These are phyloP conservation scores for Arabidopsis arenosa DNA, from an alignment of 345 rosid species.

Conservation along the genomic window DNA sequence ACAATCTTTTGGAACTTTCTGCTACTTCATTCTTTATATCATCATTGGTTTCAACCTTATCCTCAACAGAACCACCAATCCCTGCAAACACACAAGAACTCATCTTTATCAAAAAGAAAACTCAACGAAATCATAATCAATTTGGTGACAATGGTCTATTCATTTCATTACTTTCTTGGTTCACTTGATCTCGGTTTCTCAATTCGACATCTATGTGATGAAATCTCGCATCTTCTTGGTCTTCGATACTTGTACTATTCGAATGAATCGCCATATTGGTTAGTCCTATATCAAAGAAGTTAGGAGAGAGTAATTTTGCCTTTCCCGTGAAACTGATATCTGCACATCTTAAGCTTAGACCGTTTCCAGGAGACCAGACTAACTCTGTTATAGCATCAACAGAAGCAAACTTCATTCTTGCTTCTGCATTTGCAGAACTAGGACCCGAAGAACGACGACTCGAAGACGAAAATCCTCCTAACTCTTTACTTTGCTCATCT, in stretches of 20 bases:
- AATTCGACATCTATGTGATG: constrained; percentile 32
- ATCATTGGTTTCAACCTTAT: constrained; percentile 27
- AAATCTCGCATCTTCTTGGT: constrained; percentile 15
- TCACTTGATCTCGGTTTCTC: constrained; percentile 36
- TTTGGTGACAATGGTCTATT: constrained; percentile 27
- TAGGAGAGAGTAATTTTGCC: constrained; percentile 48
- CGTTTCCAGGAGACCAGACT: constrained; percentile 91
- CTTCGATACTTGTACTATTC: constrained; percentile 36
- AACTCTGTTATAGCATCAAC: constrained; percentile 74
- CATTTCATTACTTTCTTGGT: constrained; percentile 41
- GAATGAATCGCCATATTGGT: constrained; percentile 44
- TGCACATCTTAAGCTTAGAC: constrained; percentile 75
- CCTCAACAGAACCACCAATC: constrained; percentile 38
- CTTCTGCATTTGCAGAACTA: constrained; percentile 81
- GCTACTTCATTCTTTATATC: constrained; percentile 34
- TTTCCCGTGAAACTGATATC: constrained; percentile 59
- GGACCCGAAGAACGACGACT: constrained; percentile 42
- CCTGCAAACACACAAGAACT: constrained; percentile 45
- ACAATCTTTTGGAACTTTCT: constrained; percentile 31
- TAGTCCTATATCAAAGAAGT: constrained; percentile 50
- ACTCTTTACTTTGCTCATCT: constrained; percentile 50
- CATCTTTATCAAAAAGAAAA: neutral
- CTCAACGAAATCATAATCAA: neutral
- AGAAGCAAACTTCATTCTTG: constrained; percentile 55
- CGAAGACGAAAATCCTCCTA: constrained; percentile 29